Percentiles rank a stretch among this genome's conserved stretches.
phyloP scores from a whole-genome alignment of 306 rosid genomes.

The Oxytropis ochrocephala region DNA sequence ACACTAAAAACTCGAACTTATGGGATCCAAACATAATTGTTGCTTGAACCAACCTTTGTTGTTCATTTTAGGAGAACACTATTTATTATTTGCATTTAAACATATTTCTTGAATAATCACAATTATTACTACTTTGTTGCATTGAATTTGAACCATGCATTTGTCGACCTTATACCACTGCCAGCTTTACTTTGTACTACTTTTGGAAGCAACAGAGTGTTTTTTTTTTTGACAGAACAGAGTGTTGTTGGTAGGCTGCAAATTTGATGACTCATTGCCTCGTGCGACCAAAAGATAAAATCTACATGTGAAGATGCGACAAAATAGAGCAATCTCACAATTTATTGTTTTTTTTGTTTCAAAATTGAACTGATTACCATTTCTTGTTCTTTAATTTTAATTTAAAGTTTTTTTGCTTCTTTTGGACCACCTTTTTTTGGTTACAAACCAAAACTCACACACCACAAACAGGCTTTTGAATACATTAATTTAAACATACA shows the following conservation, averaged over 20 bases:
- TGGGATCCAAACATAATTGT: no score
- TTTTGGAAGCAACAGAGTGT: background rate
- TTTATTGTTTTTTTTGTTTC: conserved; percentile 41
- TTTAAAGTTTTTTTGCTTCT: background rate
- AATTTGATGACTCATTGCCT: background rate
- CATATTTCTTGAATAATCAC: background rate
- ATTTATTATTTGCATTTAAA: background rate
- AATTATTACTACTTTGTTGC: background rate
- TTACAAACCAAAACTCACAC: background rate
- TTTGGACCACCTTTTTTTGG: conserved; percentile 3
- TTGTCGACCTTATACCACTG: background rate
- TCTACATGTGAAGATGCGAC: background rate
- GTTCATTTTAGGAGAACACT: background rate
- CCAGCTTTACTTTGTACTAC: background rate
- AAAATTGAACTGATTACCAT: no score
- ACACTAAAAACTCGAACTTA: no score
- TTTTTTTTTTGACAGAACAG: no score
- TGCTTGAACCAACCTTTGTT: no score
- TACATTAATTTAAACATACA: conserved; percentile 1
- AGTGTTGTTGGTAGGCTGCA: background rate
- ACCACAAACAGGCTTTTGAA: background rate
- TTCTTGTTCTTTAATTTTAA: conserved; percentile 31
- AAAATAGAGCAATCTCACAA: conserved; percentile 11
- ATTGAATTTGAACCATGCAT: conserved; percentile 11
- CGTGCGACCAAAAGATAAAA: background rate